Evolutionary conservation across 805 yeast genomes (phyloP).

Genomic region (Debaryomyces prosopidis): DNA sequence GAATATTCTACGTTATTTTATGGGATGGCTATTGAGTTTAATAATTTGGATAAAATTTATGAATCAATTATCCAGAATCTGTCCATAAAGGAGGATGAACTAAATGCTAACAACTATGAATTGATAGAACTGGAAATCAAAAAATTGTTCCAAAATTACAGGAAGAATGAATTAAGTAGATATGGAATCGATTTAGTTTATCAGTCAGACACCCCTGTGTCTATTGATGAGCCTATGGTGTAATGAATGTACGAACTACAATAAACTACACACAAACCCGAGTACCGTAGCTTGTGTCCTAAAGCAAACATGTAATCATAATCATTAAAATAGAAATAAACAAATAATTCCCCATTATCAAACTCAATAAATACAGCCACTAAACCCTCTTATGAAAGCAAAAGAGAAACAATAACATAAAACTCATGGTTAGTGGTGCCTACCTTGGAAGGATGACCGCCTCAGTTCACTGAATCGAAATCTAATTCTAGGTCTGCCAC

Average conservation of each 20-base stretch:
- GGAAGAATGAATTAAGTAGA: constrained; percentile 1
- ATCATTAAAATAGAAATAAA: neutral
- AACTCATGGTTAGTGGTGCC: too few relatives aligned
- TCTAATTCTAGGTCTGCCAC: constrained; percentile 5
- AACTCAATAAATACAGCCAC: too few relatives aligned
- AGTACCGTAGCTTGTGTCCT: too few relatives aligned
- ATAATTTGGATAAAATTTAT: neutral
- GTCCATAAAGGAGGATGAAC: neutral
- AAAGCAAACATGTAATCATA: neutral
- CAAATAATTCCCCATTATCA: too few relatives aligned
- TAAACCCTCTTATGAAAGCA: too few relatives aligned
- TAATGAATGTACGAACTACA: too few relatives aligned
- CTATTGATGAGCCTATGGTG: neutral
- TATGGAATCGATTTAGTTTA: neutral
- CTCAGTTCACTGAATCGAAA: neutral
- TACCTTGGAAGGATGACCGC: neutral
- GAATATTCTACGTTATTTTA: constrained; percentile 7
- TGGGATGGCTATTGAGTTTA: constrained; percentile 7
- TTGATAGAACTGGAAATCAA: neutral
- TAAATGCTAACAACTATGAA: neutral
- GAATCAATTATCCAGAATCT: neutral
- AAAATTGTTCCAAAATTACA: constrained; percentile 1
- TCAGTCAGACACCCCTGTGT: neutral
- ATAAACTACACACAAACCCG: too few relatives aligned
- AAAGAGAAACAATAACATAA: too few relatives aligned